A percentile compares a stretch with the other conserved stretches of the same genome.
These are phyloP conservation scores for Aspergillus diversus DNA, from an alignment of 495 filamentous ascomycete genomes.

Conservation along the genomic window DNA sequence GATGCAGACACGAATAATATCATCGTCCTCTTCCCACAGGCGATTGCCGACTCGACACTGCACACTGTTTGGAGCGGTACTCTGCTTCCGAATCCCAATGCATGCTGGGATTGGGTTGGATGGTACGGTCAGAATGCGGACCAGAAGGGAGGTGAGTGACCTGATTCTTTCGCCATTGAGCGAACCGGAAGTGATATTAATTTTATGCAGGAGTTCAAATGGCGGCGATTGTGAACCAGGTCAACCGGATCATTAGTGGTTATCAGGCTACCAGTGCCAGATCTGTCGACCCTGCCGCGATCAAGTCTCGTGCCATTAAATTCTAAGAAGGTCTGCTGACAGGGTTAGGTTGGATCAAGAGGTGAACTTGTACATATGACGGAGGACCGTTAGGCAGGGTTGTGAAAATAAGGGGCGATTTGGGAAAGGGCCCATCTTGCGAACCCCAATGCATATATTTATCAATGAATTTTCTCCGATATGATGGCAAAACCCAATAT, in stretches of 20 bases:
- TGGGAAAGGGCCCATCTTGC: too few species aligned
- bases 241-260: background rate
- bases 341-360: too few species aligned
- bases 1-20: slow-evolving; percentile 10
- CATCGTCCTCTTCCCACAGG: slow-evolving; percentile 3
- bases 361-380: too few species aligned
- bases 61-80: slow-evolving; percentile 6
- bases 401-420: too few species aligned
- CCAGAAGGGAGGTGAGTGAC: slow-evolving; percentile 7
- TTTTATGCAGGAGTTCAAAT: background rate
- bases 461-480: too few species aligned
- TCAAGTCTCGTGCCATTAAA: too few species aligned
- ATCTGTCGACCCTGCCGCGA: background rate
- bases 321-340: too few species aligned
- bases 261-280: background rate
- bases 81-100: background rate
- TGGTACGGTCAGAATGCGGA: background rate
- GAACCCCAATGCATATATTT: too few species aligned
- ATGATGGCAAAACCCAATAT: too few species aligned
- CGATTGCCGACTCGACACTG: background rate
- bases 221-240: slow-evolving; percentile 5
- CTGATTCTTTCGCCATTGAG: background rate
- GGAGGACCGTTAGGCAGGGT: too few species aligned
- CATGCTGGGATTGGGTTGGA: slow-evolving; percentile 9
- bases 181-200: too few species aligned